Conservation (phyloP, 2,329 filamentous ascomycete species). For the Cercospora beticola region DNA sequence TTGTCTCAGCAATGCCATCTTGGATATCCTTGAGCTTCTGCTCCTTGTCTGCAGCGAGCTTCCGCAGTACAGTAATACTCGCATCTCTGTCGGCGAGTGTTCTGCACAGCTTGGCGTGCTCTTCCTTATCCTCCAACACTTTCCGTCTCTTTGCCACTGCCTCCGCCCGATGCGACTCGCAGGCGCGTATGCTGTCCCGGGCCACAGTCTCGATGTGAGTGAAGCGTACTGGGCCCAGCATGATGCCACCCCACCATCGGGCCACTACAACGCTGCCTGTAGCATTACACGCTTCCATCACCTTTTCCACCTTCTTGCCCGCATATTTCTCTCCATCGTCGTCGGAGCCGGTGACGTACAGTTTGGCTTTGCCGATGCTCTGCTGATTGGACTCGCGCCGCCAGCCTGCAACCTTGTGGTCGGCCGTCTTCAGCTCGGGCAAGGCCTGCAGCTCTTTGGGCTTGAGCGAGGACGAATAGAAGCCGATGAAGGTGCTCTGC, state of each 20-base stretch:
- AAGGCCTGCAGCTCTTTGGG: constrained; percentile 46
- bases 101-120: constrained; percentile 41
- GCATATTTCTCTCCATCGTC: constrained; percentile 57
- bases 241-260: constrained; percentile 55
- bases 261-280: constrained; percentile 53
- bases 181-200: constrained; percentile 49
- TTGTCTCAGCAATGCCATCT: constrained; percentile 4
- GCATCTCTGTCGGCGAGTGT: constrained; percentile 49
- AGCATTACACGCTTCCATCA: constrained; percentile 47
- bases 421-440: constrained; percentile 47
- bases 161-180: constrained; percentile 36
- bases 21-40: constrained; percentile 35
- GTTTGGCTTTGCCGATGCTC: constrained; percentile 42
- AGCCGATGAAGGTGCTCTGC: constrained; percentile 52
- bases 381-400: constrained; percentile 50
- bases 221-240: constrained; percentile 55
- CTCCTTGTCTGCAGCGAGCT: constrained; percentile 49
- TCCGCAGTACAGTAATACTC: constrained; percentile 50
- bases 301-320: constrained; percentile 49
- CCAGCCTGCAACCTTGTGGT: constrained; percentile 55
- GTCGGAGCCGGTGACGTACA: constrained; percentile 49
- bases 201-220: constrained; percentile 53
- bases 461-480: constrained; percentile 49
- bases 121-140: constrained; percentile 36
- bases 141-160: constrained; percentile 36